These are phyloP conservation scores for Leishmania gerbilli DNA, from an alignment of 208 protist genomes.

Conservation along the genomic window DNA sequence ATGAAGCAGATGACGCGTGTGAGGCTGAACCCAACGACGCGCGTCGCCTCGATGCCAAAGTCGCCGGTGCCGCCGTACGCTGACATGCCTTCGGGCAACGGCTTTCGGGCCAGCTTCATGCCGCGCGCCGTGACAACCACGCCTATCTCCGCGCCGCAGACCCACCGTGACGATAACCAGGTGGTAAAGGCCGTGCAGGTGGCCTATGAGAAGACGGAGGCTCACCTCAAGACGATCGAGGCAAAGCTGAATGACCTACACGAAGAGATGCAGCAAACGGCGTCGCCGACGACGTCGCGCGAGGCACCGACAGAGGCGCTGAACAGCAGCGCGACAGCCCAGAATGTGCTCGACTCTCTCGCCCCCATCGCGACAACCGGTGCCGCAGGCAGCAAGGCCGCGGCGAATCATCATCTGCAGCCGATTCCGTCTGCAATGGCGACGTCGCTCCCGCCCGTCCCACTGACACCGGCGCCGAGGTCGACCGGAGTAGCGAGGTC, in stretches of 20 bases:
- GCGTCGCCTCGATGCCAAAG: slow-evolving; percentile 19
- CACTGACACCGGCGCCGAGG: neutral
- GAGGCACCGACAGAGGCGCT: neutral
- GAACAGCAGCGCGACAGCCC: neutral
- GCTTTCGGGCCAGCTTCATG: neutral
- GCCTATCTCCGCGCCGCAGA: neutral
- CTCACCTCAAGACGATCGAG: slow-evolving; percentile 49
- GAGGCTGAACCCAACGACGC: slow-evolving; percentile 26
- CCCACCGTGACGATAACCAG: neutral
- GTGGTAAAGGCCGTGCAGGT: slow-evolving; percentile 23
- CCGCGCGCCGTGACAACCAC: neutral
- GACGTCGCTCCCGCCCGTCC: neutral
- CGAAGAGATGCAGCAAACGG: slow-evolving; percentile 45
- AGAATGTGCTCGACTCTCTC: neutral
- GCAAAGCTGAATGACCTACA: slow-evolving; percentile 57
- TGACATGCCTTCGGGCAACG: neutral
- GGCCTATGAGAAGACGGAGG: slow-evolving; percentile 34
- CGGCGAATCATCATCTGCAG: slow-evolving; percentile 30
- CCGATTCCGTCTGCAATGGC: slow-evolving; percentile 18
- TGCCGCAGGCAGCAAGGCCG: slow-evolving; percentile 5
- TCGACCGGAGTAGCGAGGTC: neutral
- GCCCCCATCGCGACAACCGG: neutral
- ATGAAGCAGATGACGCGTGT: slow-evolving; percentile 22
- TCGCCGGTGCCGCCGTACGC: neutral
- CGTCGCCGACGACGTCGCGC: slow-evolving; percentile 2